Percentiles rank a stretch among this genome's conserved stretches.
Conservation (phyloP, 2,329 filamentous ascomycete species). For the Fusarium sp. region DNA sequence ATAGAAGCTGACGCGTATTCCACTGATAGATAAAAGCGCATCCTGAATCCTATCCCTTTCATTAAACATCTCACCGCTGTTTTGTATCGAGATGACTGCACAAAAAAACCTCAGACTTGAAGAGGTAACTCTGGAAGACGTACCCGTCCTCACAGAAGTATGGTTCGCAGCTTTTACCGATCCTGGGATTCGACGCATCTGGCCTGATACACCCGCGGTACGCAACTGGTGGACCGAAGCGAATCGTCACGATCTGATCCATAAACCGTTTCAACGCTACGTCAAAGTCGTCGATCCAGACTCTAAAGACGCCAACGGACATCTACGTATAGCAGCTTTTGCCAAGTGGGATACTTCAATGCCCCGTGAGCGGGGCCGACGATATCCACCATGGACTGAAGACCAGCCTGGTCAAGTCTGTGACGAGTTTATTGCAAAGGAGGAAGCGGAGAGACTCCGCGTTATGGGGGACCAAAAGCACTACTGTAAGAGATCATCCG, state of each 20-base stretch:
- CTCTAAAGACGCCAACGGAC: conserved; percentile 12
- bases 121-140: conserved; percentile 14
- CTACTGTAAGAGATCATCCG: conserved; percentile 23
- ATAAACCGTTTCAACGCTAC: conserved; percentile 38
- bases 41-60: background rate
- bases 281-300: conserved; percentile 33
- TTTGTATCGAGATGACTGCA: background rate
- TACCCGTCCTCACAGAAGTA: conserved; percentile 22
- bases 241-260: conserved; percentile 23
- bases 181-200: conserved; percentile 18
- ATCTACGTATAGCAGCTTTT: conserved; percentile 30
- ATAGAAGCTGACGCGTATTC: background rate
- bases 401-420: conserved; percentile 32
- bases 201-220: conserved; percentile 37
- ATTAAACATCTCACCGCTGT: background rate
- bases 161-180: conserved; percentile 38
- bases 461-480: conserved; percentile 35
- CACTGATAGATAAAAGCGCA: background rate
- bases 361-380: conserved; percentile 26
- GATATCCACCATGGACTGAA: conserved; percentile 33
- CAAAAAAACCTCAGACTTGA: conserved; percentile 6
- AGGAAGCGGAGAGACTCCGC: conserved; percentile 26
- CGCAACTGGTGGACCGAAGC: conserved; percentile 38
- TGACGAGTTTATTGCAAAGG: conserved; percentile 27
- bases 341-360: conserved; percentile 37